A percentile compares a stretch with the other conserved stretches of the same genome.
These are phyloP conservation scores for Daldinia vernicosa DNA, from an alignment of 495 filamentous ascomycete genomes.

Conservation along the genomic window DNA sequence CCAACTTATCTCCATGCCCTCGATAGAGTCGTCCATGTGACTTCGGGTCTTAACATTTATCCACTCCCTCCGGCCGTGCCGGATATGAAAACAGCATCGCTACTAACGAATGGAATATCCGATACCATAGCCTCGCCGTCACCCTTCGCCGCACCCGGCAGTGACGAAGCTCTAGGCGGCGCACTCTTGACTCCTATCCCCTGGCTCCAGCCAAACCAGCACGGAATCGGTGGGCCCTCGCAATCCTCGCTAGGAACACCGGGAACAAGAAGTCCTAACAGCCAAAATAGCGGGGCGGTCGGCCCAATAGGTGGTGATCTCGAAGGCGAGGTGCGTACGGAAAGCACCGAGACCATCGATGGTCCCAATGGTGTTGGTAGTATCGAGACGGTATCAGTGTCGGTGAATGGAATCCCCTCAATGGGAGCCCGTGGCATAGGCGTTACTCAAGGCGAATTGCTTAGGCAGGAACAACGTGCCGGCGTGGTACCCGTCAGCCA, in stretches of 20 bases:
- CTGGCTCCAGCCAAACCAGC: slow-evolving; percentile 67
- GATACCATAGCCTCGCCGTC: slow-evolving; percentile 73
- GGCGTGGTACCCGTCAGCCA: slow-evolving; percentile 68
- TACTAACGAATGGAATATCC: slow-evolving; percentile 67
- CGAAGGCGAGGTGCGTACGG: slow-evolving; percentile 67
- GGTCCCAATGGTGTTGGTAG: slow-evolving; percentile 75
- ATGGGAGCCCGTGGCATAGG: slow-evolving; percentile 50
- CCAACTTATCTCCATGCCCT: slow-evolving; percentile 88
- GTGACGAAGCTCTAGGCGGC: slow-evolving; percentile 89
- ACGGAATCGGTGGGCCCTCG: slow-evolving; percentile 27
- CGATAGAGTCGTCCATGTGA: slow-evolving; percentile 90
- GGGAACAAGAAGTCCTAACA: slow-evolving; percentile 39
- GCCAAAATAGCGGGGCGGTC: slow-evolving; percentile 36
- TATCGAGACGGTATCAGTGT: slow-evolving; percentile 76
- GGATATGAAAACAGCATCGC: slow-evolving; percentile 55
- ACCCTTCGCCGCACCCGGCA: slow-evolving; percentile 62
- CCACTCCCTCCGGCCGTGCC: slow-evolving; percentile 74
- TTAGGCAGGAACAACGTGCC: slow-evolving; percentile 81
- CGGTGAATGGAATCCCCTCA: slow-evolving; percentile 68
- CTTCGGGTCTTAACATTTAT: slow-evolving; percentile 80
- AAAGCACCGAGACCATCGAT: slow-evolving; percentile 74
- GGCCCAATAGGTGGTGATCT: slow-evolving; percentile 45
- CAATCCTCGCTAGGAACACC: slow-evolving; percentile 20
- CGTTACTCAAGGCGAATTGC: slow-evolving; percentile 78
- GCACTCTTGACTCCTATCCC: slow-evolving; percentile 94